A percentile compares a stretch with the other conserved stretches of the same genome.
Conservation (phyloP, 179 eudicot species). For the Sideroxylon spinosum region DNA sequence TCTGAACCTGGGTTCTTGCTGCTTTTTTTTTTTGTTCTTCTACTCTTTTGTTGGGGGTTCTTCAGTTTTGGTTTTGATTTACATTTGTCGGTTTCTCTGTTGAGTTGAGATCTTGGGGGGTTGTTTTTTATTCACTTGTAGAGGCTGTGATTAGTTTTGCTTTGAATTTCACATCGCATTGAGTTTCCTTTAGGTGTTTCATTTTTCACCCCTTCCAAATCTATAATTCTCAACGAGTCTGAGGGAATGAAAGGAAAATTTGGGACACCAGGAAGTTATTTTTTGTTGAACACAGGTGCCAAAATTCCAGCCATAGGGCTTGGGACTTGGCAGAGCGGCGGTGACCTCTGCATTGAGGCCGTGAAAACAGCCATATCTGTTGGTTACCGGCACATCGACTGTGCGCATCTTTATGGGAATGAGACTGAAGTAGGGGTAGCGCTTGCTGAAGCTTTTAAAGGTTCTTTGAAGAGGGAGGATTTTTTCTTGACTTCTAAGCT, state of each 20-base stretch:
- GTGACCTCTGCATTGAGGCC: conserved; percentile 30
- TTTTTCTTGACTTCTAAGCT: conserved; percentile 33
- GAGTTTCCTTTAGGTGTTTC: not conserved
- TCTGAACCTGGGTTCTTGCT: conserved; percentile 11
- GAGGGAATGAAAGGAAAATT: conserved; percentile 28
- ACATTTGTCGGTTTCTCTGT: not conserved
- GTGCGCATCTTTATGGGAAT: conserved; percentile 37
- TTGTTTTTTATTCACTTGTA: not conserved
- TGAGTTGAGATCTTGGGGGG: conserved; percentile 9
- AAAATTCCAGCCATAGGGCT: conserved; percentile 36
- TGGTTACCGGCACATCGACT: conserved; percentile 35
- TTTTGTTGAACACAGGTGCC: conserved; percentile 30
- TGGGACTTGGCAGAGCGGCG: conserved; percentile 44
- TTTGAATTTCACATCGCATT: not conserved
- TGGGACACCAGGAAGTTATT: conserved; percentile 27
- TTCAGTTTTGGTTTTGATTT: conserved; percentile 11
- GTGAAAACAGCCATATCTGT: conserved; percentile 28
- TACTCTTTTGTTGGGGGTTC: not conserved
- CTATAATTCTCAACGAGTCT: not conserved
- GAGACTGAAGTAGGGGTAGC: conserved; percentile 37
- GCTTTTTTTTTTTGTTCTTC: not conserved
- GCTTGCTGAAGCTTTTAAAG: conserved; percentile 26
- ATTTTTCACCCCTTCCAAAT: not conserved
- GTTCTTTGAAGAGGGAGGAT: conserved; percentile 32
- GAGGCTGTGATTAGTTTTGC: not conserved